Percentiles rank a stretch among this genome's conserved stretches.
Conservation (phyloP, 202 grass and related monocot species). For the Saccharum hybrid region DNA sequence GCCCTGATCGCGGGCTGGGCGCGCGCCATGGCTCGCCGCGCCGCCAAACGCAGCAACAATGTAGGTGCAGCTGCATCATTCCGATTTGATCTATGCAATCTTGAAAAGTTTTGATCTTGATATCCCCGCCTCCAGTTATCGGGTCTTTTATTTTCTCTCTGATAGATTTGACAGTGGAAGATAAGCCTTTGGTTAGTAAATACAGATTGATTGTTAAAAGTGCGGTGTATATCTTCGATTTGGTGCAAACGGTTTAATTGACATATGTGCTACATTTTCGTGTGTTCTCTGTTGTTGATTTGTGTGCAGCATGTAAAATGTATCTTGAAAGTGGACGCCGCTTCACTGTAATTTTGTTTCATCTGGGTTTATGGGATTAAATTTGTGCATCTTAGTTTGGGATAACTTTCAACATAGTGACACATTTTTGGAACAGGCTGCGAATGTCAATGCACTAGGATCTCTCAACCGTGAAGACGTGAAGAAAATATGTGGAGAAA, state of each 20-base stretch:
- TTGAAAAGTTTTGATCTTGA: background rate
- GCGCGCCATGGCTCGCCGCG: constrained; percentile 67
- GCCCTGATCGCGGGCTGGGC: constrained; percentile 77
- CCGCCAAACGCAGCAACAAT: constrained; percentile 64
- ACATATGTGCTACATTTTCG: background rate
- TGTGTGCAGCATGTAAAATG: background rate
- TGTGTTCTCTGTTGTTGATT: background rate
- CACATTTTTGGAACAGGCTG: constrained; percentile 64
- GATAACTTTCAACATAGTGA: background rate
- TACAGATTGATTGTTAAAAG: background rate
- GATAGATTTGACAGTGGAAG: background rate
- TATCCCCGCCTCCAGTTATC: background rate
- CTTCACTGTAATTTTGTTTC: background rate
- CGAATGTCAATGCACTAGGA: constrained; percentile 66
- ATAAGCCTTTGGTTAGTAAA: background rate
- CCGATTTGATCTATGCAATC: background rate
- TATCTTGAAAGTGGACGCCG: background rate
- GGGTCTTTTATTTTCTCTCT: constrained; percentile 14
- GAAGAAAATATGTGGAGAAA: constrained; percentile 97
- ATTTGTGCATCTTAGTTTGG: constrained; percentile 3
- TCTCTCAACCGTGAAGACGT: constrained; percentile 76
- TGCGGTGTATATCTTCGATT: background rate
- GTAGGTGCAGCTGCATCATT: constrained; percentile 35
- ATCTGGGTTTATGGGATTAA: constrained; percentile 19
- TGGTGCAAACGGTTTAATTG: background rate